These are phyloP conservation scores for Emydomyces testavorans DNA, from an alignment of 2,329 filamentous ascomycete species.

Conservation along the genomic window DNA sequence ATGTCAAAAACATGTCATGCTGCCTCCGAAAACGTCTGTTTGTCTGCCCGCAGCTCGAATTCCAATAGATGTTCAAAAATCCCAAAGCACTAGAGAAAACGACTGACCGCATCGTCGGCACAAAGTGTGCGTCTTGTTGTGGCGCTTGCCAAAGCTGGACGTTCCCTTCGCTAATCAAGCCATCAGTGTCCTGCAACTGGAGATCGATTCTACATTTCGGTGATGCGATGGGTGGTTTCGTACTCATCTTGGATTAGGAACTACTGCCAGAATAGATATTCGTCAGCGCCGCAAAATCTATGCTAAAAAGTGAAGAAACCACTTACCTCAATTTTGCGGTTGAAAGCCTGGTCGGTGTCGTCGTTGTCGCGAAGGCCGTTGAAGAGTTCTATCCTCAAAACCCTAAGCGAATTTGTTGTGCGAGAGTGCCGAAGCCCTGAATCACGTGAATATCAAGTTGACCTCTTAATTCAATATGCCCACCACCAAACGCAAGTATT, in stretches of 20 bases:
- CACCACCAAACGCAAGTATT: no score
- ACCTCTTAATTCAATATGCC: no score
- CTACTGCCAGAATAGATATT: constrained; percentile 11
- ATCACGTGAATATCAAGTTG: constrained; percentile 20
- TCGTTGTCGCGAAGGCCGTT: constrained; percentile 34
- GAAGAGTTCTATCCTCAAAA: constrained; percentile 29
- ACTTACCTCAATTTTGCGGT: constrained; percentile 34
- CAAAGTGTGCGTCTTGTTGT: constrained; percentile 97
- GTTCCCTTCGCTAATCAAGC: constrained; percentile 54
- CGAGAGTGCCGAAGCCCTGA: constrained; percentile 28
- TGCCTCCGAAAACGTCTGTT: neutral
- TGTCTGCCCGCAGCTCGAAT: constrained; percentile 14
- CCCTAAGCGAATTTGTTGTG: constrained; percentile 36
- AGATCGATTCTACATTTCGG: neutral
- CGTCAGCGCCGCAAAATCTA: constrained; percentile 17
- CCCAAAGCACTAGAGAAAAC: constrained; percentile 12
- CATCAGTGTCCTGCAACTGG: constrained; percentile 34
- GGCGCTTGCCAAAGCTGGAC: constrained; percentile 65
- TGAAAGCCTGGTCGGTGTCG: constrained; percentile 37
- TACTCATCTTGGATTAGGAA: constrained; percentile 50
- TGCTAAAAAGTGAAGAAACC: constrained; percentile 12
- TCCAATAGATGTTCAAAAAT: no score
- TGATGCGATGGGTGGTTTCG: constrained; percentile 24
- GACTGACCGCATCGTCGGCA: constrained; percentile 96
- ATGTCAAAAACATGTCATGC: neutral